Evolutionary conservation across 495 filamentous ascomycete genomes (phyloP), one percentile per base, ranked within the genome.

Genomic region (Neurospora sublineolata): DNA sequence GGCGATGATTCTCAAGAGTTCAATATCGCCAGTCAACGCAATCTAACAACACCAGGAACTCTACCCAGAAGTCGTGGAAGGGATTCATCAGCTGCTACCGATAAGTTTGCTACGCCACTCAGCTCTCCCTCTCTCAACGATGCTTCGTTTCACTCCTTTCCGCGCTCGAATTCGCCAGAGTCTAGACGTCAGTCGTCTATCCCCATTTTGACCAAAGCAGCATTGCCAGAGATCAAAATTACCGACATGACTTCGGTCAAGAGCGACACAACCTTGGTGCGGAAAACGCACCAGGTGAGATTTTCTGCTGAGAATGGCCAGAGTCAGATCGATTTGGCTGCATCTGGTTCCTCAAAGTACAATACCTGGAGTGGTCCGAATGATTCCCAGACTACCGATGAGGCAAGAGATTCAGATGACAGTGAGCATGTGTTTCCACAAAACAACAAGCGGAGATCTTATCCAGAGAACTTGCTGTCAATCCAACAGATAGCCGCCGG

Each of bases 131-230:
- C 73, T 16, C 30, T 42, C 1, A 74, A 44, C 30, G 71, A 76
- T 30, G 70, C 72, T 38, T 77, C 76, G 16, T 77, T 75, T 42
- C 76, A 77, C 46, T 77, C 76, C 16, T 77, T 71, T 44, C 75
- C 72, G 18, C 75, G 69, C 7, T 74, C 75, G 36, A 58, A 33
- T 14, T 64, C 52, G 14, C 52, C 52, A 33, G 27, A 64, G 14
- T 33, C 14, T 14, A 33, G 52, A 18, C 27, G 52, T 64, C 52
- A 64, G 27, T 64, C 52, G 12, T 64, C 14, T 64, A 64, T 64
- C 14, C 52, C 52, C 52, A 18, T 64, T 30, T 33, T 33, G 52
- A 64, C 14, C 52, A 64, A 33, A 14, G 52, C 52, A 33, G 27
- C 4, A 6, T 7, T 64, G 52, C 52, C 52, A 33, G 27, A 64